Evolutionary conservation across 1,139 yeast genomes (phyloP).

Genomic region (Diutina mesorugosa): DNA sequence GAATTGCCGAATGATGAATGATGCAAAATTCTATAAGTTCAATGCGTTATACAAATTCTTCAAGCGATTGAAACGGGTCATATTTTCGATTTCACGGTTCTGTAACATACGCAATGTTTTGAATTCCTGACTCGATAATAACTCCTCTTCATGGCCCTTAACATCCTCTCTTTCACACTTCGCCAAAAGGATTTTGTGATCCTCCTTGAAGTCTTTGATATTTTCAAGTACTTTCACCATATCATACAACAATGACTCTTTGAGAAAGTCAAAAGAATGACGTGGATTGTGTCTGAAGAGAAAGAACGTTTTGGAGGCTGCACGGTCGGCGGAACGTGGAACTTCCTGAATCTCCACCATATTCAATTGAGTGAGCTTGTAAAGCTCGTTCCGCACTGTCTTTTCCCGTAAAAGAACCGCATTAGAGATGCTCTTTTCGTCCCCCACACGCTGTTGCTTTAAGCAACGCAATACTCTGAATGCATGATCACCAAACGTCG

Average conservation of each 20-base stretch:
- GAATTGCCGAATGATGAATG: not conserved
- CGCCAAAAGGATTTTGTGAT: slow-evolving; percentile 55
- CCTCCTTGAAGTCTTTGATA: slow-evolving; percentile 42
- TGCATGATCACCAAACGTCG: slow-evolving; percentile 46
- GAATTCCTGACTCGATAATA: slow-evolving; percentile 63
- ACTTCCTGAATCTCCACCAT: slow-evolving; percentile 76
- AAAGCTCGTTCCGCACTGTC: slow-evolving; percentile 56
- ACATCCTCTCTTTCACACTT: slow-evolving; percentile 88
- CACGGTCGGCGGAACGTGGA: slow-evolving; percentile 84
- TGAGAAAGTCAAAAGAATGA: slow-evolving; percentile 10
- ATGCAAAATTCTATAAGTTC: not conserved
- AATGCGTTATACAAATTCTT: slow-evolving; percentile 24
- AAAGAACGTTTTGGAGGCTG: slow-evolving; percentile 80
- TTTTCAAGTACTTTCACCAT: slow-evolving; percentile 54
- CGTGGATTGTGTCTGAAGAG: slow-evolving; percentile 61
- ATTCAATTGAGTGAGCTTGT: slow-evolving; percentile 42
- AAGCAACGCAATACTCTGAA: slow-evolving; percentile 56
- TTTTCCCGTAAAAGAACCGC: slow-evolving; percentile 65
- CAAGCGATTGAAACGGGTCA: slow-evolving; percentile 43
- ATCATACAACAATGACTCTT: slow-evolving; percentile 13
- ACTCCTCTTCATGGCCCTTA: slow-evolving; percentile 65
- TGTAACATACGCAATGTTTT: slow-evolving; percentile 54
- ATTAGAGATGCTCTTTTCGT: slow-evolving; percentile 74
- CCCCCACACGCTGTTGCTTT: slow-evolving; percentile 54
- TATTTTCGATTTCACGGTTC: slow-evolving; percentile 38